Evolutionary conservation across 257 asterid species (phyloP), one percentile per base, ranked within the genome.

Genomic region (Solanum stenotomum): DNA sequence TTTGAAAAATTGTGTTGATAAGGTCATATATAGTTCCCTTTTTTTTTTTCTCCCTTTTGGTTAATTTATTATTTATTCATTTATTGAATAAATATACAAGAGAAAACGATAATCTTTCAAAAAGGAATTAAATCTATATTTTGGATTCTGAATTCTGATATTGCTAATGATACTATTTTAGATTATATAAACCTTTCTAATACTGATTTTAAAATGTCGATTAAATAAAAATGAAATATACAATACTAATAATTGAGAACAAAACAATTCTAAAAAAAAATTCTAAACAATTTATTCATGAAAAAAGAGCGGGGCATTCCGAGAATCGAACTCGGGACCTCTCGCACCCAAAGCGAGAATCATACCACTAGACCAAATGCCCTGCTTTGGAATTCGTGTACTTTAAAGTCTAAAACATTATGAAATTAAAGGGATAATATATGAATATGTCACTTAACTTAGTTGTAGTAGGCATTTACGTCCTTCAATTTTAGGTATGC

Each of bases 361-460:
- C 97, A 93, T 95, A 91, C 95, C 98, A 92, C 96, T 93, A 94
- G 95, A 94, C 98, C 99, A 93, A 95, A 92, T 94, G 96, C 95
- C 95, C 98, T 46, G 40, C 27, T 8, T 72, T 18, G 79, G 2
- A 16, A 16, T 2, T 2, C 1, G 1, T 16, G 27, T 2, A 15
- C 79, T 18, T 4, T 10, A 10, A n/a, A 29, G 10, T 14, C 4
- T 1, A 0, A 16, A 16, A 2, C 0, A 4, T 16, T 4, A 16
- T 10, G 1, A 33, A 33, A 31, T 16, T 15, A 8, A 0, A 8
- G 1, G 0, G 0, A 8, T 20, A 20, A 59, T 59, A 20, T 3
- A 3, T 59, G 10, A 8, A 20, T 56, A 20, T 7, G 2, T 59
- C 12, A 20, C 20, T 20, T 20, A 20, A 8, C 25, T 59, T 59